Evolutionary conservation across 371 early-diverging fungal genomes (phyloP), one percentile per base, ranked within the genome.

Genomic region (Mortierella sp.): DNA sequence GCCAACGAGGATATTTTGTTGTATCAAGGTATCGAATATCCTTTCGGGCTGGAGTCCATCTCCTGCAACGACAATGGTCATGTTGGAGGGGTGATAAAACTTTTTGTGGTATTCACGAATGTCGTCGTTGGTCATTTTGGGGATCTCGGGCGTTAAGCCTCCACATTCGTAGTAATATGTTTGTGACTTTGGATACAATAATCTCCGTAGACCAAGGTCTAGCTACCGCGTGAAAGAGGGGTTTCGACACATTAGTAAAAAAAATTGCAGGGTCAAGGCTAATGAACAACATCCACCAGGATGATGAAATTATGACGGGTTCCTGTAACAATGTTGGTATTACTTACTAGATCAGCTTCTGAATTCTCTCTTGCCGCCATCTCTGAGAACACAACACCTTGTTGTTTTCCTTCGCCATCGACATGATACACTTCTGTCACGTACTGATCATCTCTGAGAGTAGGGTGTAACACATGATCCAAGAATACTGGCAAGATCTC

Each of bases 361-460:
- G 88, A 86, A 83, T 90, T 87, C 68, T 95, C 94, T 36, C 90
- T 74, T 15, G 89, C 85, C 0, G 91, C 90, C 93, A 95, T 95
- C 74, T 95, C 96, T 76, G 93, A 92, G 64, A 89, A 94, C 47
- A 95, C 96, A 9, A 95, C 96, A 13, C 96, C 96, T 55, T 92
- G 88, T 58, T 91, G 88, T 65, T 88, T 87, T 7, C 87, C 93
- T 0, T 84, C 75, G 28, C 86, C 89, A 68, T 94, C 92, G 38
- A 88, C 80, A 76, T 94, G 94, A 70, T 92, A 91, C 9, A 94
- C 94, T 55, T 89, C 91, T 36, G 92, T 92, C 45, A 88, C 84
- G 75, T 93, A 94, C 67, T 92, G 92, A 36, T 86, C 86, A 36
- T 91, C 89, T 24, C 83, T 70, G 58, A 94, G 84, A n/a, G 89